Conservation (phyloP, 2,329 filamentous ascomycete genomes). For the Colletotrichum camelliae region DNA sequence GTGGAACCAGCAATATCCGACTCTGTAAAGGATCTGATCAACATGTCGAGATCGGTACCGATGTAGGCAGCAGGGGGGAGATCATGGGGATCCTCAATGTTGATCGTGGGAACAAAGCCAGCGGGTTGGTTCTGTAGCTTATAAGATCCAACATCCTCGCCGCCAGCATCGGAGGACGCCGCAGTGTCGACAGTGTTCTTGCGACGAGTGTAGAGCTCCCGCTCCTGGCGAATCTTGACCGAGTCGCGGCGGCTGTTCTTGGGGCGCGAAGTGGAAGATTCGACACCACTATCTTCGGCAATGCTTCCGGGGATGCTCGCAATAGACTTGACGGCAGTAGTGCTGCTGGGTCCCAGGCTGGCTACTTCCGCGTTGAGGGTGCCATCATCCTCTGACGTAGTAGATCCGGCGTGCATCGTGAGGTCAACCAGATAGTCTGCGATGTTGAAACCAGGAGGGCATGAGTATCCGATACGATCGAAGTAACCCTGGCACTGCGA, state of each 20-base stretch:
- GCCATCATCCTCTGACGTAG: constrained; percentile 64
- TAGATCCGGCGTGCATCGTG: constrained; percentile 89
- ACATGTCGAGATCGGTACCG: constrained; percentile 80
- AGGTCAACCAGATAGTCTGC: constrained; percentile 97
- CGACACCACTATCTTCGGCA: constrained; percentile 68
- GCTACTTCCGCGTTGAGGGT: constrained; percentile 58
- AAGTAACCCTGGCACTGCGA: constrained; percentile 90
- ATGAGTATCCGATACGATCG: constrained; percentile 87
- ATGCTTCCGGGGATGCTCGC: constrained; percentile 79
- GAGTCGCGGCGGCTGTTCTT: constrained; percentile 78
- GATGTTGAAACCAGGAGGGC: constrained; percentile 97
- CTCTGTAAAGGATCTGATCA: constrained; percentile 76
- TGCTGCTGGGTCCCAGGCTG: constrained; percentile 83
- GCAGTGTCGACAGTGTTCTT: constrained; percentile 69
- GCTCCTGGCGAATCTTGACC: constrained; percentile 84
- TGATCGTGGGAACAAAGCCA: constrained; percentile 55
- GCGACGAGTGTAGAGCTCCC: constrained; percentile 87
- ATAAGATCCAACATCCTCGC: constrained; percentile 55
- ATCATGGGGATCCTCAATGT: constrained; percentile 73
- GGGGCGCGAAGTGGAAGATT: constrained; percentile 68
- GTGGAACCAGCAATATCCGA: constrained; percentile 80
- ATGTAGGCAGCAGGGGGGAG: constrained; percentile 63
- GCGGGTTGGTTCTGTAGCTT: constrained; percentile 54
- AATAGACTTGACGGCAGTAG: constrained; percentile 87
- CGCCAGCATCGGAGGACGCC: constrained; percentile 62